Conservation (phyloP, 208 protist genomes). For the Acanthamoeba royreba region DNA sequence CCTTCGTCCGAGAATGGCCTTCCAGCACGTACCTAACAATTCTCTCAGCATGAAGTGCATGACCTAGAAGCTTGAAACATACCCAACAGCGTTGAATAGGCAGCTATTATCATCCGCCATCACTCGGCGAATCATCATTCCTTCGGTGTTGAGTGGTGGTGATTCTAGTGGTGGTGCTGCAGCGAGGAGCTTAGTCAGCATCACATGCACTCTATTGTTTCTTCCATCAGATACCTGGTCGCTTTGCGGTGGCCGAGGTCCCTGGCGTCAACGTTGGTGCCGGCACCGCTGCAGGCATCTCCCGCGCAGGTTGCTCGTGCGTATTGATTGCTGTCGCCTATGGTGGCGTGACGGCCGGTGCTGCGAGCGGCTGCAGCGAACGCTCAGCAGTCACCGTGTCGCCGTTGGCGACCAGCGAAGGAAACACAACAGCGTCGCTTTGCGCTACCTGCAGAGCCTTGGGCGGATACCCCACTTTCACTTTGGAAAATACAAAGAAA, state of each 20-base stretch:
- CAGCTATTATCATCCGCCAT: not conserved
- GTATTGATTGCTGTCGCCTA: too few species aligned
- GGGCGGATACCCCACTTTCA: not conserved
- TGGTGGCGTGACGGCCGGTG: not conserved
- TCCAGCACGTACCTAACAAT: constrained; percentile 8
- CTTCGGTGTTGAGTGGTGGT: not conserved
- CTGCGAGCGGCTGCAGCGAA: too few species aligned
- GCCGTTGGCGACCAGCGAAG: not conserved
- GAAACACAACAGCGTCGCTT: not conserved
- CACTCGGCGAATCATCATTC: not conserved
- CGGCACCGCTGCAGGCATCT: too few species aligned
- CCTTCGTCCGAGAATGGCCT: not conserved
- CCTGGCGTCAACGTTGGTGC: too few species aligned
- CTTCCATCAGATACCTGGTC: too few species aligned
- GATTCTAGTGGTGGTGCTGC: not conserved
- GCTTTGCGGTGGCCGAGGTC: too few species aligned
- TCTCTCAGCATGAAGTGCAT: too few species aligned
- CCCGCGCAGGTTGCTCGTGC: too few species aligned
- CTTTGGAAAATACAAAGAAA: too few species aligned
- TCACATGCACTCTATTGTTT: too few species aligned
- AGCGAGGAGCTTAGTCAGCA: not conserved
- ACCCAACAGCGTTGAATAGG: constrained; percentile 14
- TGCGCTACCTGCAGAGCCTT: not conserved
- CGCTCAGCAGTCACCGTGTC: not conserved
- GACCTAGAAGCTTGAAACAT: too few species aligned